Evolutionary conservation across 2,329 filamentous ascomycete species (phyloP).

Genomic region (Zymoseptoria ardabiliae): DNA sequence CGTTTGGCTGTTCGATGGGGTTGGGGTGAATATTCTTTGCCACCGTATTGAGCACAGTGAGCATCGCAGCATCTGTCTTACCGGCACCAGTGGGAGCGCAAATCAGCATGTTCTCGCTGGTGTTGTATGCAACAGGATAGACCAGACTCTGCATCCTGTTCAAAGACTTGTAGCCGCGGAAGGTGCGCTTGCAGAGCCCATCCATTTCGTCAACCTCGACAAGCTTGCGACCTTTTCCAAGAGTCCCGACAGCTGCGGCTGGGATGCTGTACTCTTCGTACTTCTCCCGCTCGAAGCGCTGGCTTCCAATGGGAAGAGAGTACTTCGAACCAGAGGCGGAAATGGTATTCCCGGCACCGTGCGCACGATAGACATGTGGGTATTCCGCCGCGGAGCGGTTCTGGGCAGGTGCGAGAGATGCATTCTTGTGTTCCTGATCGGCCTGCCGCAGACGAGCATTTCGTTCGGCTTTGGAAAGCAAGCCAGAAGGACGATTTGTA

Average conservation of each 20-base stretch:
- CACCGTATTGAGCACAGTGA: constrained; percentile 86
- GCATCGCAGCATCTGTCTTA: constrained; percentile 97
- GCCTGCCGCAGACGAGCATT: constrained; percentile 68
- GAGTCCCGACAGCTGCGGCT: constrained; percentile 66
- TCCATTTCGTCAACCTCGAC: constrained; percentile 77
- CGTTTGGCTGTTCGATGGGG: constrained; percentile 64
- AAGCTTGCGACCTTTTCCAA: constrained; percentile 66
- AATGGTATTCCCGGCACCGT: constrained; percentile 78
- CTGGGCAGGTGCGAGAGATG: constrained; percentile 62
- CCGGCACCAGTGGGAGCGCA: constrained; percentile 90
- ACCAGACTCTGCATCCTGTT: constrained; percentile 98
- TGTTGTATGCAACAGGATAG: constrained; percentile 90
- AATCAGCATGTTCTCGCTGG: constrained; percentile 96
- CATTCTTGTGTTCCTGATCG: constrained; percentile 77
- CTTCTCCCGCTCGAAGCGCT: constrained; percentile 60
- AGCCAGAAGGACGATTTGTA: constrained; percentile 38
- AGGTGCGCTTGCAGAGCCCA: constrained; percentile 81
- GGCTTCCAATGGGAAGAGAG: constrained; percentile 67
- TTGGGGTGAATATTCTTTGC: constrained; percentile 77
- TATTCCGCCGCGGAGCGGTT: constrained; percentile 67
- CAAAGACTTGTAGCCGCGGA: constrained; percentile 84
- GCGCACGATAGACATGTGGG: constrained; percentile 83
- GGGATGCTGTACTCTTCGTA: constrained; percentile 90
- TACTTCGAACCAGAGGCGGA: constrained; percentile 76
- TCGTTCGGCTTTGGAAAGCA: constrained; percentile 70